These are phyloP conservation scores for Bryoerythrophyllum caledonicum DNA, from an alignment of 225 moss, liverwort and hornwort species.

Conservation along the genomic window DNA sequence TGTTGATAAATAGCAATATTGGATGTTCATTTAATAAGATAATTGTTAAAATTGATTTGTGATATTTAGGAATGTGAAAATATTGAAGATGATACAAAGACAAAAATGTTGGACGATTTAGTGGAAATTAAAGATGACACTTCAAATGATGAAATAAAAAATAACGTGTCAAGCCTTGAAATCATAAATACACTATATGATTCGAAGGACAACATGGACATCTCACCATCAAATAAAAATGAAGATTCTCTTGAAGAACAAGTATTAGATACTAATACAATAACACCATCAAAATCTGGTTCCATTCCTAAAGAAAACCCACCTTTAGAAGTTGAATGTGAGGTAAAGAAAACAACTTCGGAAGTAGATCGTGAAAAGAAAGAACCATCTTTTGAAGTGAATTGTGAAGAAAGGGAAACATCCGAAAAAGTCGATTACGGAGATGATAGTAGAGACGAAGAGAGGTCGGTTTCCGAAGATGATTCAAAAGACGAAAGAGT, in stretches of 20 bases:
- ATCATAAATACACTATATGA: constrained; percentile 8
- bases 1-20: too few relatives aligned
- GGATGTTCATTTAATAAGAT: too few relatives aligned
- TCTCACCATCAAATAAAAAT: not conserved
- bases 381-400: not conserved
- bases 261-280: not conserved
- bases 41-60: too few relatives aligned
- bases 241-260: not conserved
- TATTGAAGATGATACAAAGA: not conserved
- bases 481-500: not conserved
- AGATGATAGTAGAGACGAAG: not conserved
- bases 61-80: constrained; percentile 5
- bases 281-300: not conserved
- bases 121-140: not conserved
- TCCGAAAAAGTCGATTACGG: not conserved
- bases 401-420: not conserved
- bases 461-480: not conserved
- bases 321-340: not conserved
- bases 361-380: not conserved
- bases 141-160: constrained; percentile 10
- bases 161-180: constrained; percentile 5
- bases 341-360: not conserved
- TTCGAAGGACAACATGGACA: not conserved
- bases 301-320: not conserved
- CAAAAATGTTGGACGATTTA: accelerated